phyloP scores from a whole-genome alignment of 2,329 filamentous ascomycete species.

The Diaporthe amygdali region DNA sequence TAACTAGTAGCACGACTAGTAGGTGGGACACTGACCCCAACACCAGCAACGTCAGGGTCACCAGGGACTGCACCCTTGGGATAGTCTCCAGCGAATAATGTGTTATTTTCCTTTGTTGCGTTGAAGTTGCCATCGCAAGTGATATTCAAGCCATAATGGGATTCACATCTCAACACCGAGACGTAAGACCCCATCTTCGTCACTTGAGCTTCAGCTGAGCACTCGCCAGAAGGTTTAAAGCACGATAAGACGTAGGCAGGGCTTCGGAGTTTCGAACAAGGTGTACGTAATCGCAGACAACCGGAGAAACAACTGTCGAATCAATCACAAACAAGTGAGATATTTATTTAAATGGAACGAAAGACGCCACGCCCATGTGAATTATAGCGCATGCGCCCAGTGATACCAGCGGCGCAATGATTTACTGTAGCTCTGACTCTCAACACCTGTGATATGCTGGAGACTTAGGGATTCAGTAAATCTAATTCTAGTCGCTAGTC shows the following conservation, averaged over 20 bases:
- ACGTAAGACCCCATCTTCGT: neutral
- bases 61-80: neutral
- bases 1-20: neutral
- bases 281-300: no score
- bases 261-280: neutral
- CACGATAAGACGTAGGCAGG: neutral
- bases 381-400: no score
- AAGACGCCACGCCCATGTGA: no score
- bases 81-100: neutral
- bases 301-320: no score
- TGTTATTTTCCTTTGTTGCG: neutral
- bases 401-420: no score
- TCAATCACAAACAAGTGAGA: no score
- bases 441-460: no score
- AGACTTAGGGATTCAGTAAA: no score
- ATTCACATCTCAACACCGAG: neutral
- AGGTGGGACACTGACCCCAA: neutral
- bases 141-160: neutral
- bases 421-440: no score
- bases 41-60: neutral
- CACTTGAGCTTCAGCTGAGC: neutral
- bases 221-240: neutral
- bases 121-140: neutral
- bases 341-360: no score
- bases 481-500: no score